A percentile compares a stretch with the other conserved stretches of the same genome.
phyloP scores from a whole-genome alignment of 306 rosid species.

The Gastrolobium villosum region DNA sequence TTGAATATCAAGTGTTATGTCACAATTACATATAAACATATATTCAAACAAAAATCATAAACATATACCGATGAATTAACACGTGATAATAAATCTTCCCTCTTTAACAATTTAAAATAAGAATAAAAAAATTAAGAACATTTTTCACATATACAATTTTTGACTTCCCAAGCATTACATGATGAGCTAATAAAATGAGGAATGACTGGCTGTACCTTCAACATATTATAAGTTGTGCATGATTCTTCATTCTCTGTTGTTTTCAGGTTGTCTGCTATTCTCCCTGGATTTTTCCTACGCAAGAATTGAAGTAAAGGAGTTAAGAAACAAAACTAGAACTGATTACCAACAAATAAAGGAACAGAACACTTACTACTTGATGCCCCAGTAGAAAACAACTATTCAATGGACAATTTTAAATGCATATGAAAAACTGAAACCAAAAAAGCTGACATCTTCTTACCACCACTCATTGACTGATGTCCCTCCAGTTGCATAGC shows the following conservation, averaged over 20 bases:
- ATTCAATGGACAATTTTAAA: conserved; percentile 23
- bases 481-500: conserved; percentile 95
- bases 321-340: not conserved
- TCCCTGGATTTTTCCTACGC: conserved; percentile 73
- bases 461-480: conserved; percentile 84
- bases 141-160: not conserved
- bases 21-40: conserved; percentile 13
- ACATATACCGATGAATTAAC: not conserved
- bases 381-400: not conserved
- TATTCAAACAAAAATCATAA: not conserved
- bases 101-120: not conserved
- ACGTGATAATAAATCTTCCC: not conserved
- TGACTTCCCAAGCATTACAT: not conserved
- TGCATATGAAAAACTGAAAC: conserved; percentile 40
- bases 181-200: conserved; percentile 15
- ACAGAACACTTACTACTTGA: not conserved
- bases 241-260: conserved; percentile 77
- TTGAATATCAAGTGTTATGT: conserved; percentile 5
- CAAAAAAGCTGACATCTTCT: conserved; percentile 2
- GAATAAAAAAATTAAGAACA: too few relatives aligned
- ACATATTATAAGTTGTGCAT: conserved; percentile 85
- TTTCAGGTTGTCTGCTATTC: conserved; percentile 59
- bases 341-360: not conserved
- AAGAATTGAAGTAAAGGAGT: conserved; percentile 31
- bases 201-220: conserved; percentile 61